Conservation (phyloP, 208 protist genomes). For the Acanthamoeba healyi region DNA sequence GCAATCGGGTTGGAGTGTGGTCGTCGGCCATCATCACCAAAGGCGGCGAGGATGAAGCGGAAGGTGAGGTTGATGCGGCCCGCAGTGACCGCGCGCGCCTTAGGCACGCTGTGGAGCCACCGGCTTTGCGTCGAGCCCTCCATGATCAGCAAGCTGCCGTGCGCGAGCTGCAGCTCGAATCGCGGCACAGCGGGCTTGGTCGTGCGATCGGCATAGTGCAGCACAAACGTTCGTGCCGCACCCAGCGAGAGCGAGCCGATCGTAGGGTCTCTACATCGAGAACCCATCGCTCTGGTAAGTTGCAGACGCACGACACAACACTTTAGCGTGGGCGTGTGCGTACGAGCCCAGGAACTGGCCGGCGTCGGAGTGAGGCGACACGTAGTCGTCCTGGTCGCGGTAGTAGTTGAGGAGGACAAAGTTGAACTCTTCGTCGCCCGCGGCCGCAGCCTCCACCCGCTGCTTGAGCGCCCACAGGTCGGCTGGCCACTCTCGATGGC, state of each 20-base stretch:
- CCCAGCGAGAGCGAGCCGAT: conserved; percentile 2
- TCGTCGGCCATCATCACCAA: neutral
- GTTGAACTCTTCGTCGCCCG: neutral
- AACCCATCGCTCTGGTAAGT: no score
- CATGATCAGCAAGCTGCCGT: conserved; percentile 46
- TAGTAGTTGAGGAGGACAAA: conserved; percentile 44
- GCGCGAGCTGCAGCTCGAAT: conserved; percentile 1
- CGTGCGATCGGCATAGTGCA: neutral
- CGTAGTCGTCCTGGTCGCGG: neutral
- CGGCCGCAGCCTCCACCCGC: neutral
- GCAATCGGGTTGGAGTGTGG: no score
- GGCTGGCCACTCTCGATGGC: neutral
- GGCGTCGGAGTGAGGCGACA: neutral
- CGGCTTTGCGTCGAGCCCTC: neutral
- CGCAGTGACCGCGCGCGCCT: neutral
- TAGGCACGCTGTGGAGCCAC: conserved; percentile 22
- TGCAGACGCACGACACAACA: neutral
- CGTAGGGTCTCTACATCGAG: no score
- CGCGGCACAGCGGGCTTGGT: neutral
- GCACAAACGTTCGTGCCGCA: neutral
- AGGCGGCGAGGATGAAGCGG: neutral
- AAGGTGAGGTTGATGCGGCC: conserved; percentile 35
- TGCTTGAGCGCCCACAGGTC: neutral
- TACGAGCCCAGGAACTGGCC: neutral
- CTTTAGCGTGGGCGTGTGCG: neutral